Evolutionary conservation across 768 basidiomycete species (phyloP).

Genomic region (Sutorius australiensis): DNA sequence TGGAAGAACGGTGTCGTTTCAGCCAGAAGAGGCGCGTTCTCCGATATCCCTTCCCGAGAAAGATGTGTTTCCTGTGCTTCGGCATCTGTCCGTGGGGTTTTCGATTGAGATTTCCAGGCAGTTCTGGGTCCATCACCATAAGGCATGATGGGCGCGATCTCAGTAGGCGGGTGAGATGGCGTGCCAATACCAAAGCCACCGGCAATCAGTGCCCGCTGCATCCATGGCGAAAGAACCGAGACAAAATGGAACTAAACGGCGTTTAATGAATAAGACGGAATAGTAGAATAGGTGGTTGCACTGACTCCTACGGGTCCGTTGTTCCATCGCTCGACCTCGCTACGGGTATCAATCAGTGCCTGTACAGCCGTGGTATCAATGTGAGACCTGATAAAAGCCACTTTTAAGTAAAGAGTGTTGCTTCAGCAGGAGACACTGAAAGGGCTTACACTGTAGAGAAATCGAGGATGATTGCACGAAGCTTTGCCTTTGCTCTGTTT

Average conservation of each 20-base stretch:
- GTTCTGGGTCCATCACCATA: constrained; percentile 44
- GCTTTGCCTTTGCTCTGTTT: constrained; percentile 55
- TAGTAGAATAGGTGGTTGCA: background rate
- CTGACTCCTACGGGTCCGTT: constrained; percentile 68
- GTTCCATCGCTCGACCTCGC: constrained; percentile 84
- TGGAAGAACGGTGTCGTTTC: constrained; percentile 85
- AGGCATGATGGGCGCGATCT: constrained; percentile 78
- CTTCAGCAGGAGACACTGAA: background rate
- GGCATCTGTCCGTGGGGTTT: constrained; percentile 23
- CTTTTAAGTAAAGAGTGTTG: background rate
- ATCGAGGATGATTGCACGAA: constrained; percentile 89
- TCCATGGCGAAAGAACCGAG: constrained; percentile 89
- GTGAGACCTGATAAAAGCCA: constrained; percentile 53
- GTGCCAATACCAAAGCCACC: constrained; percentile 86
- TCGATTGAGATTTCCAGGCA: constrained; percentile 11
- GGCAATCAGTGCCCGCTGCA: constrained; percentile 80
- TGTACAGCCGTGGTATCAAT: constrained; percentile 92
- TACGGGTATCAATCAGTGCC: constrained; percentile 83
- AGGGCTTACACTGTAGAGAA: constrained; percentile 68
- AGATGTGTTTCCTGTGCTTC: constrained; percentile 30
- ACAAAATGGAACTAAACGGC: constrained; percentile 85
- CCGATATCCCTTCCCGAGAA: background rate
- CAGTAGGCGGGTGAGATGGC: constrained; percentile 41
- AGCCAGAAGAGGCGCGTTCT: constrained; percentile 38
- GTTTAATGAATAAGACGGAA: background rate